Conservation (phyloP, 176 grass and related monocot genomes). For the Musa beccarii region DNA sequence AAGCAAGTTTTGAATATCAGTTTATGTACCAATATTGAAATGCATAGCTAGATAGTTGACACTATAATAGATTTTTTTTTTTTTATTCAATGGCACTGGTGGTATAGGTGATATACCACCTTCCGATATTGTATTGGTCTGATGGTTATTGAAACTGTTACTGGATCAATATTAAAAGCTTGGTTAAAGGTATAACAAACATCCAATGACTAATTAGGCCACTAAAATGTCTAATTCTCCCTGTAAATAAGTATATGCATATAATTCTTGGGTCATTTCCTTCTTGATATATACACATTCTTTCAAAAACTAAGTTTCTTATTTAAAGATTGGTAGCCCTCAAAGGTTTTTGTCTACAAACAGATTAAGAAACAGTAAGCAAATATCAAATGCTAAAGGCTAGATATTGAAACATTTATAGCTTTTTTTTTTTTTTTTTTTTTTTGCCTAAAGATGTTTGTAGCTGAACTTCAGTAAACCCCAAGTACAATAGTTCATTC, state of each 20-base stretch:
- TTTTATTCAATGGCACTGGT: too few species aligned
- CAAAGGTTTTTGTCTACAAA: not conserved
- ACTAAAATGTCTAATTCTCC: not conserved
- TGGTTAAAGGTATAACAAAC: not conserved
- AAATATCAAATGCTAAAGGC: not conserved
- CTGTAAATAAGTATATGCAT: not conserved
- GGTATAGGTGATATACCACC: too few species aligned
- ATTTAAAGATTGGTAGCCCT: not conserved
- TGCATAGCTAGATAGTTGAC: too few species aligned
- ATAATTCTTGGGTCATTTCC: not conserved
- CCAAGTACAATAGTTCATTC: not conserved
- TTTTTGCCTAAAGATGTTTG: not conserved
- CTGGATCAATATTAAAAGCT: too few species aligned
- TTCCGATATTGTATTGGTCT: too few species aligned
- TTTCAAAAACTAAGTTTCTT: too few species aligned
- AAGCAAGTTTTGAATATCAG: too few species aligned
- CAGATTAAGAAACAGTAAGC: not conserved
- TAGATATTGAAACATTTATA: not conserved
- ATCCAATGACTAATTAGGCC: not conserved
- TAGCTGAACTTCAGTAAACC: not conserved
- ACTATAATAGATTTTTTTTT: too few species aligned
- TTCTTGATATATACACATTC: not conserved
- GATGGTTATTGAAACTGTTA: too few species aligned
- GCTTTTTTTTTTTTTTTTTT: not conserved
- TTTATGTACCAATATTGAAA: too few species aligned